Evolutionary conservation across 352 stramenopile genomes (phyloP).

Genomic region (Phytophthora colocasiae): DNA sequence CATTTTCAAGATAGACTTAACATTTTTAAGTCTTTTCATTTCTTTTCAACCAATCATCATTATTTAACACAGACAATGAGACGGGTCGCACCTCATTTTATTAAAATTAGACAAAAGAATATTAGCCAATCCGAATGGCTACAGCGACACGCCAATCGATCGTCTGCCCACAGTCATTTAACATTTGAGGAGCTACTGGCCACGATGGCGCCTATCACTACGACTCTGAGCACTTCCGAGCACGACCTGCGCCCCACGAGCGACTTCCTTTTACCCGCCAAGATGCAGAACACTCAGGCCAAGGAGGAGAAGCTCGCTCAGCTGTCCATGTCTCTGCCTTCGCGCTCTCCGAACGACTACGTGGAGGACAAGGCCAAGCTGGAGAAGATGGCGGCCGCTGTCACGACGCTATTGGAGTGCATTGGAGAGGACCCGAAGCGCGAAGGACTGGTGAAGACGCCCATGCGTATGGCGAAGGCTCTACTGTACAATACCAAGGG

Average conservation of each 20-base stretch:
- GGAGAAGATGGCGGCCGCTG: slow-evolving; percentile 94
- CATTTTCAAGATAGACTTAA: no score
- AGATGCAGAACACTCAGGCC: slow-evolving; percentile 47
- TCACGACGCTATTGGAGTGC: slow-evolving; percentile 93
- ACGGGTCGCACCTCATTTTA: no score
- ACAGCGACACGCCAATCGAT: slow-evolving; percentile 12
- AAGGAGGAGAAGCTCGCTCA: slow-evolving; percentile 40
- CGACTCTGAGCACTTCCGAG: slow-evolving; percentile 33
- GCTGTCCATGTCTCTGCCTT: slow-evolving; percentile 74
- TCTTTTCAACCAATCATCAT: slow-evolving; percentile 19
- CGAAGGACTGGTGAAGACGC: slow-evolving; percentile 96
- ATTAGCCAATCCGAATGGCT: slow-evolving; percentile 11
- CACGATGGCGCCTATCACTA: slow-evolving; percentile 58
- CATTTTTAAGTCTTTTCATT: background rate
- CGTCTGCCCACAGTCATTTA: slow-evolving; percentile 31
- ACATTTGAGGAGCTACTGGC: slow-evolving; percentile 10
- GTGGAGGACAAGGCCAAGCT: slow-evolving; percentile 83
- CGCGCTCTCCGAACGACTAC: slow-evolving; percentile 66
- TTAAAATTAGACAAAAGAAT: background rate
- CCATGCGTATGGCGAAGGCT: slow-evolving; percentile 97
- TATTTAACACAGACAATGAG: no score
- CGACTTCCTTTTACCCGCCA: slow-evolving; percentile 33
- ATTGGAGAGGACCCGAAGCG: slow-evolving; percentile 95
- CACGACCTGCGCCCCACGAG: slow-evolving; percentile 19
- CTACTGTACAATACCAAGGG: slow-evolving; percentile 97